Evolutionary conservation across 2,329 filamentous ascomycete species (phyloP), one percentile per base, ranked within the genome.

Genomic region (Colletotrichum euphorbiae): DNA sequence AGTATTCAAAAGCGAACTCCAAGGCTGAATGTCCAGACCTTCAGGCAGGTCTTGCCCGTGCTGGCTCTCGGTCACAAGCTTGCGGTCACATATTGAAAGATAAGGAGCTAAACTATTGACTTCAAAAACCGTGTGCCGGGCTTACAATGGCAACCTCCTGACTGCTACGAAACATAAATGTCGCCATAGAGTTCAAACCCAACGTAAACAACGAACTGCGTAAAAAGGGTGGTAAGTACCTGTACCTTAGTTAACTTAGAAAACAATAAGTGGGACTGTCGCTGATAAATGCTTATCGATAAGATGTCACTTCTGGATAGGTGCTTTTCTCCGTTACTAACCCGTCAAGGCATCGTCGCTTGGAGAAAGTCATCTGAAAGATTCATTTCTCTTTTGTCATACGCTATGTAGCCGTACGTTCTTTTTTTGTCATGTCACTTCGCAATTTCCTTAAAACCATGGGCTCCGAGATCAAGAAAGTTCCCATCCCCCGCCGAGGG

Each of bases 401-500:
- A 48, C 46, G 21, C 19, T 33, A 69, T 69, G 62, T 66, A 60
- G 52, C 24, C n/a, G 38, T 45, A 24, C 24, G 11, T 21, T 50
- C 11, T 15, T 13, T 19, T 24, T 38, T 28, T 62, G 61, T 42
- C 58, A 70, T 70, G 67, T 70, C 62, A 15, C 17, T 60, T 50
- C 55, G 56, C 43, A 75, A 69, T 57, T 80, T 82, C 76, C 72
- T 79, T 51, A 79, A 82, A 78, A 83, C 80, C 77, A 92, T 91
- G 88, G 83, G 85, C 74, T 78, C 85, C 62, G 80, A 82, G 73
- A 74, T 83, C 69, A 90, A 91, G 77, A 89, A 85, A 76, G 92
- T 97, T 42, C 91, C 93, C 58, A 97, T 98, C 72, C 95, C 95
- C 71, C 87, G 85, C 69, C 92, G 91, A 79, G 95, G 95, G 58